Base-by-base conservation (phyloP, 257 asterid species). In the Ophiorrhiza pumila region DNA sequence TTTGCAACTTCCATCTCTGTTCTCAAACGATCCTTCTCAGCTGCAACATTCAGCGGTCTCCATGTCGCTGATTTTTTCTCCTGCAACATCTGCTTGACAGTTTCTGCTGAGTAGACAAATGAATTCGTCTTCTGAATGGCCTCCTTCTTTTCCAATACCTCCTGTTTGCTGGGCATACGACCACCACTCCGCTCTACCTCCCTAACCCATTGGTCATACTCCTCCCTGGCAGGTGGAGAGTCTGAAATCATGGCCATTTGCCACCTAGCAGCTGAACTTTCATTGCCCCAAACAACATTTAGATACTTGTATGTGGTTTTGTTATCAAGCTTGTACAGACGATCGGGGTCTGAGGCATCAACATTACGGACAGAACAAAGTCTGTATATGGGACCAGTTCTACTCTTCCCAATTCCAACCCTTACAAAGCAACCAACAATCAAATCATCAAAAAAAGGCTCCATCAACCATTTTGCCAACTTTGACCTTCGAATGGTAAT, bases 241-340 rank as follows among this genome's bases (percentile, higher is more conserved):
- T 94, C 97, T 1, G 99, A 94, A 73, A 90, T 65, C 99, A 91
- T 94, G 25, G 97, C 95, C 96, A 94, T 94, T 83, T 94, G 97
- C 98, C 97, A 94, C 86, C 99, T 88, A 46, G 97, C 97, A 15
- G 99, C 95, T 57, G 97, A 88, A 83, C 78, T 88, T 79, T 94
- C 99, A 39, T 86, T 91, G 69, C 98, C 99, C 99, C 99, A 94
- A 72, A 90, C 89, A 71, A 88, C 85, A 78, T 92, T 94, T 77
- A 94, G 83, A 78, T 85, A 91, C 86, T 94, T 91, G 84, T 80
- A 47, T 0, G 97, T 94, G 68, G 93, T 90, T 84, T 90, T 94
- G 86, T 94, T 94, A 79, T 94, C 96, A 25, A 94, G 88, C 85
- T 91, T 91, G 73, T 94, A 94, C 68, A 80, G 88, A 17, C 89